These are phyloP conservation scores for Prototheca cutis DNA, from an alignment of 163 green algal genomes.

Conservation along the genomic window DNA sequence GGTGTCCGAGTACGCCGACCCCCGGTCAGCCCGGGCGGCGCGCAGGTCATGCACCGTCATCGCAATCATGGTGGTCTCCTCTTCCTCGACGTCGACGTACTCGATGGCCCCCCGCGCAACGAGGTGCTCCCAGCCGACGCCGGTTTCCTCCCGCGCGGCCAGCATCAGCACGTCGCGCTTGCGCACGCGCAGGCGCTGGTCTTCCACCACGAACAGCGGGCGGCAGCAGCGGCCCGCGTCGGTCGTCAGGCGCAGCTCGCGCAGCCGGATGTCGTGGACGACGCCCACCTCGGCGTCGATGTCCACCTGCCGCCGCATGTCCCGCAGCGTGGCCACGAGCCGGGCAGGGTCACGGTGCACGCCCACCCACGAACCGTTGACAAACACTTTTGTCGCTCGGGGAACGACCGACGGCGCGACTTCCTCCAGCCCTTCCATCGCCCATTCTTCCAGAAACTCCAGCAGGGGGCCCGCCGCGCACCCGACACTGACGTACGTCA, in stretches of 20 bases:
- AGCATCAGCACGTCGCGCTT: slow-evolving; percentile 64
- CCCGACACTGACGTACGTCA: slow-evolving; percentile 89
- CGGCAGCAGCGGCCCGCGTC: slow-evolving; percentile 86
- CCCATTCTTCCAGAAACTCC: slow-evolving; percentile 91
- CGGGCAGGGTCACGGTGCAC: slow-evolving; percentile 77
- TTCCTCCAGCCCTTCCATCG: slow-evolving; percentile 86
- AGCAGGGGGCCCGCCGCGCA: slow-evolving; percentile 65
- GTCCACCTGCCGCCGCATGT: slow-evolving; percentile 63
- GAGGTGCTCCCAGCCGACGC: slow-evolving; percentile 63
- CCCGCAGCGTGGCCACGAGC: slow-evolving; percentile 80
- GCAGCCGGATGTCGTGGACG: slow-evolving; percentile 80
- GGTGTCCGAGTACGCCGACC: slow-evolving; percentile 15
- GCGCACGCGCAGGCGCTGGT: slow-evolving; percentile 60
- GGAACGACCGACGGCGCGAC: slow-evolving; percentile 72
- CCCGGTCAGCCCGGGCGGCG: slow-evolving; percentile 22
- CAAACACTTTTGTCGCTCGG: slow-evolving; percentile 82
- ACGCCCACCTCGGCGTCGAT: slow-evolving; percentile 65
- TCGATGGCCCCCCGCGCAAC: slow-evolving; percentile 68
- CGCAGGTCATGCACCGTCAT: slow-evolving; percentile 86
- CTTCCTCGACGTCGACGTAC: slow-evolving; percentile 90
- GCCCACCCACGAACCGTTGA: slow-evolving; percentile 94
- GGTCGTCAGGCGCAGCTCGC: slow-evolving; percentile 91
- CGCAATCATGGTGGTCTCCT: slow-evolving; percentile 98
- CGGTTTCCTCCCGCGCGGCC: slow-evolving; percentile 31
- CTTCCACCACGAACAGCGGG: slow-evolving; percentile 91